Base-by-base conservation (phyloP, 345 rosid species). In the Salix dunnii region DNA sequence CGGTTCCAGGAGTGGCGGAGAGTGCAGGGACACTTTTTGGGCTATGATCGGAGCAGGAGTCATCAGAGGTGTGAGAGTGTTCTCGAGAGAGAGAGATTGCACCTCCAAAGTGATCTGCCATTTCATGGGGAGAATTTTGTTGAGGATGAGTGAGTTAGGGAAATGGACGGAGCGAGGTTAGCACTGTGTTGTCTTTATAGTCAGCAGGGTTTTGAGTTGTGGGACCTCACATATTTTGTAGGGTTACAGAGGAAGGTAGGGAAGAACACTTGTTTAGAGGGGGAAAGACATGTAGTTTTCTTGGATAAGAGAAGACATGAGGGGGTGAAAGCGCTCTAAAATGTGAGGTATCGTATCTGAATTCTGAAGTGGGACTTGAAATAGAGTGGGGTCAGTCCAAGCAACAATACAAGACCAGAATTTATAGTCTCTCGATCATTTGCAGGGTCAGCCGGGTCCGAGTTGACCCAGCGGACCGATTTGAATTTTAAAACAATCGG, bases 11-110 rank as follows among this genome's bases (percentile, higher is more conserved):
- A 11, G 70, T 21, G 17, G 70, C 74, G 73, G 76, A 31, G 70
- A 73, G 76, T 16, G 77, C 55, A 31, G 81, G 75, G 6, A 53
- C 18, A 21, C 74, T 67, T 11, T n/a, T 61, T 14, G 78, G 84
- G 61, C 81, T 77, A 49, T 77, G 84, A 40, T 82, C 87, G 69
- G 88, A 76, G 36, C 85, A 78, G 62, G 74, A 73, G 30, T 73
- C 85, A 23, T 78, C 78, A 58, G 88, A 78, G 51, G 75, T 67
- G 20, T 65, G 76, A 40, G 83, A 70, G 7, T 33, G 63, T 17
- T 78, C 75, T 68, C 81, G 82, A 7, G 90, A 84, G 69, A 85
- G 86, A 68, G 85, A 79, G 71, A 83, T 78, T 0, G 83, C 58
- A 18, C 74, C 74, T 42, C 77, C 74, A 21, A 78, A 80, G 53